These are phyloP conservation scores for Didymella glomerata DNA, from an alignment of 2,329 filamentous ascomycete genomes.

Conservation along the genomic window DNA sequence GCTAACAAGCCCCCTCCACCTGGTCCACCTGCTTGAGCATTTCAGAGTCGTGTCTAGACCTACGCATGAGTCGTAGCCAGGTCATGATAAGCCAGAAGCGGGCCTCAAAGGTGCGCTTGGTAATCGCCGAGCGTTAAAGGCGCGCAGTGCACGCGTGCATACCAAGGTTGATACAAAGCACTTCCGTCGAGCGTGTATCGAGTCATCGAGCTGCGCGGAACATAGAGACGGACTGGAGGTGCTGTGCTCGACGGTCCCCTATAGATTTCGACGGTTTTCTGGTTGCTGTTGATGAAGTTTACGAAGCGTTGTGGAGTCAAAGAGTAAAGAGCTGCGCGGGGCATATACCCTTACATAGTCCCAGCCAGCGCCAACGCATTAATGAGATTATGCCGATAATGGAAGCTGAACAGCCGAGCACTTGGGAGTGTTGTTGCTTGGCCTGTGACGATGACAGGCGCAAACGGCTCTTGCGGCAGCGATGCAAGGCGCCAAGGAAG, in stretches of 20 bases:
- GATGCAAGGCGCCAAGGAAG: background rate
- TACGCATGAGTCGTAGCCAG: background rate
- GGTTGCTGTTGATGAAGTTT: constrained; percentile 1
- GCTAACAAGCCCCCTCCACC: constrained; percentile 45
- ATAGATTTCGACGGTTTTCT: background rate
- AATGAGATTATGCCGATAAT: constrained; percentile 1
- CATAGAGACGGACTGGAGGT: background rate
- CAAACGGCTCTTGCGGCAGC: background rate
- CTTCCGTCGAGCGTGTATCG: background rate
- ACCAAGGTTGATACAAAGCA: background rate
- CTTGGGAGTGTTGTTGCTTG: background rate
- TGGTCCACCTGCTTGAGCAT: constrained; percentile 11
- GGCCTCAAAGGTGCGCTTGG: background rate
- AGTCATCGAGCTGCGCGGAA: too few relatives aligned
- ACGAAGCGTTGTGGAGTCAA: background rate
- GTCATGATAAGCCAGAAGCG: background rate
- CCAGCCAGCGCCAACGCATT: background rate
- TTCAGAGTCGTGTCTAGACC: background rate
- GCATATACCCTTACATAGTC: constrained; percentile 5
- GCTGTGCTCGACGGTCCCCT: background rate
- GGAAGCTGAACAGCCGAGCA: background rate
- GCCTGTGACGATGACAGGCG: background rate
- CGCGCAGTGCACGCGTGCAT: background rate
- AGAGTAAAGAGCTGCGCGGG: background rate
- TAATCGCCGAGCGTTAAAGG: background rate